Base-by-base conservation (phyloP, 306 rosid species). In the Vigna nakashimae region DNA sequence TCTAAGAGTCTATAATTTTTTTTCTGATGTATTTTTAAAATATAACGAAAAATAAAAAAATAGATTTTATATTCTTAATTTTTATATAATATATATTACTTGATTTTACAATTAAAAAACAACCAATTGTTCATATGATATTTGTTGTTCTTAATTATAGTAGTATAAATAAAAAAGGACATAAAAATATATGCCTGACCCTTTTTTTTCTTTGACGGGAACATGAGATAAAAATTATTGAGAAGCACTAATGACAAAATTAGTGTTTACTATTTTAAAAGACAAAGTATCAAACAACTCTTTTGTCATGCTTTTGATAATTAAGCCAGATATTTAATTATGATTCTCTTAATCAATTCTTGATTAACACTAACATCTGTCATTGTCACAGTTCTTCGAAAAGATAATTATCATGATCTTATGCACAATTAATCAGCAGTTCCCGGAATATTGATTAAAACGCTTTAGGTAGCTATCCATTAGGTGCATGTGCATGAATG, bases 391-490 rank as follows among this genome's bases (percentile, higher is more conserved):
- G 7, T 52, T 62, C 74, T 28, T 42, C 76, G 57, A 32, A 71
- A 76, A 70, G 53, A 69, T 12, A 70, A 45, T 6, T 22, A 40
- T 52, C 65, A 82, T 55, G 69, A 71, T 82, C 63, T 57, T 77
- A 77, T 30, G 49, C 30, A 40, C n/a, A 71, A 62, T 50, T 58
- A 70, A 69, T 69, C 75, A 62, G 57, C 51, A 22, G 15, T 32
- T 20, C 5, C 12, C 62, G 30, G 5, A 45, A 45, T 42, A 58
- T 15, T 65, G 30, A 78, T 65, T 22, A n/a, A 40, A 69, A 12
- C 64, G 17, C 22, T 48, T 26, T 30, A 59, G 65, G 14, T 50
- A 36, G 26, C 46, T 42, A 74, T 34, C 26, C 53, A 32, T 55
- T 64, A 63, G 74, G 52, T 70, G 38, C 81, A 60, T 63, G 62